A percentile compares a stretch with the other conserved stretches of the same genome.
Evolutionary conservation across 1,284 basidiomycete genomes (phyloP).

Genomic region (Fomitiporia mediterranea): DNA sequence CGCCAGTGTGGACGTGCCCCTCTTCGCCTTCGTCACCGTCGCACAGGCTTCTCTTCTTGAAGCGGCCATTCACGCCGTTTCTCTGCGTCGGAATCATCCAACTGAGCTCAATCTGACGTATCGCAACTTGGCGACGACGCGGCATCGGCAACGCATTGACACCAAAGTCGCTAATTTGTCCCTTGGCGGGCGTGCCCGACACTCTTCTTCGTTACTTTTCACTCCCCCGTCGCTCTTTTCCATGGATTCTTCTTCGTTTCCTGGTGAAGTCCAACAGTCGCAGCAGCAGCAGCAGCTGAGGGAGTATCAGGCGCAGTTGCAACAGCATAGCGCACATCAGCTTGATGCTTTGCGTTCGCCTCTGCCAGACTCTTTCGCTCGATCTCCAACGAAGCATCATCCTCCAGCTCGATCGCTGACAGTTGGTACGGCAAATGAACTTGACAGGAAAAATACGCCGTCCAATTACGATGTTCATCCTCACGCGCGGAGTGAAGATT

Average conservation of each 20-base stretch:
- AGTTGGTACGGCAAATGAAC: conserved; percentile 45
- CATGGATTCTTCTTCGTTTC: conserved; percentile 1
- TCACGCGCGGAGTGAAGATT: conserved; percentile 65
- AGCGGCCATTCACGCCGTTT: neutral
- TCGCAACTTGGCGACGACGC: conserved; percentile 11
- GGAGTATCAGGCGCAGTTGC: conserved; percentile 5
- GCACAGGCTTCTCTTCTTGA: neutral
- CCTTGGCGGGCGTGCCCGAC: conserved; percentile 1
- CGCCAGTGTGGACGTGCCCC: conserved; percentile 1
- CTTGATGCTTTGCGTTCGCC: conserved; percentile 16
- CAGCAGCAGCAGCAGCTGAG: conserved; percentile 6
- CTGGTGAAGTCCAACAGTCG: neutral
- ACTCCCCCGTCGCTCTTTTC: conserved; percentile 3
- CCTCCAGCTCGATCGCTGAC: conserved; percentile 60
- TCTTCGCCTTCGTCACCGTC: neutral
- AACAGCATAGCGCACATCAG: conserved; percentile 15
- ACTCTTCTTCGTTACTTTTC: neutral
- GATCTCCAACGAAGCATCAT: conserved; percentile 27
- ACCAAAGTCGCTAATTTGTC: conserved; percentile 12
- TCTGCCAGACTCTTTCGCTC: neutral
- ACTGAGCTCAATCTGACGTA: conserved; percentile 6
- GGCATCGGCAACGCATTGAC: conserved; percentile 15
- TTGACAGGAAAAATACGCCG: conserved; percentile 42
- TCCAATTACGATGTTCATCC: conserved; percentile 33
- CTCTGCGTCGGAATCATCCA: neutral